Evolutionary conservation across 2,329 filamentous ascomycete species (phyloP).

Genomic region (Pseudogymnoascus sp.): DNA sequence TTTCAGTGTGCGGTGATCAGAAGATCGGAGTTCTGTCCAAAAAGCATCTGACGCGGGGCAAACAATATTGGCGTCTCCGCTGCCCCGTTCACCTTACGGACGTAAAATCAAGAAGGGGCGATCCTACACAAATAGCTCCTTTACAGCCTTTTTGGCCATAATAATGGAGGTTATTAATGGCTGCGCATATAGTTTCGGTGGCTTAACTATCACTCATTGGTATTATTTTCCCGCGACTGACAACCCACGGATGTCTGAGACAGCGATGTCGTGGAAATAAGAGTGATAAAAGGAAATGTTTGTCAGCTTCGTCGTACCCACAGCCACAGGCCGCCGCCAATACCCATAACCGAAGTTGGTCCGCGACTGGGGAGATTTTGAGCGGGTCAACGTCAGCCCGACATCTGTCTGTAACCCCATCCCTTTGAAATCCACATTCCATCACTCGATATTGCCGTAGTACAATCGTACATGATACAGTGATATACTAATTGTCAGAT

Average conservation of each 20-base stretch:
- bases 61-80: neutral
- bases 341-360: neutral
- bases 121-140: neutral
- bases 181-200: neutral
- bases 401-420: neutral
- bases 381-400: neutral
- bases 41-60: neutral
- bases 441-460: neutral
- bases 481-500: neutral
- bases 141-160: neutral
- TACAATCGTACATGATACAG: neutral
- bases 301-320: neutral
- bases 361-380: neutral
- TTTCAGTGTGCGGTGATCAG: neutral
- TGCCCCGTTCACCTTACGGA: neutral
- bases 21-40: neutral
- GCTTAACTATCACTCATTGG: neutral
- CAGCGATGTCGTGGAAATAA: neutral
- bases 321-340: neutral
- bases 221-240: neutral
- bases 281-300: neutral
- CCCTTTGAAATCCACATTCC: neutral
- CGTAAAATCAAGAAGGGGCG: neutral
- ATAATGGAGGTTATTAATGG: neutral
- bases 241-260: neutral